Base-by-base conservation (phyloP, 139 green algal genomes). In the Coelastrella sp. region DNA sequence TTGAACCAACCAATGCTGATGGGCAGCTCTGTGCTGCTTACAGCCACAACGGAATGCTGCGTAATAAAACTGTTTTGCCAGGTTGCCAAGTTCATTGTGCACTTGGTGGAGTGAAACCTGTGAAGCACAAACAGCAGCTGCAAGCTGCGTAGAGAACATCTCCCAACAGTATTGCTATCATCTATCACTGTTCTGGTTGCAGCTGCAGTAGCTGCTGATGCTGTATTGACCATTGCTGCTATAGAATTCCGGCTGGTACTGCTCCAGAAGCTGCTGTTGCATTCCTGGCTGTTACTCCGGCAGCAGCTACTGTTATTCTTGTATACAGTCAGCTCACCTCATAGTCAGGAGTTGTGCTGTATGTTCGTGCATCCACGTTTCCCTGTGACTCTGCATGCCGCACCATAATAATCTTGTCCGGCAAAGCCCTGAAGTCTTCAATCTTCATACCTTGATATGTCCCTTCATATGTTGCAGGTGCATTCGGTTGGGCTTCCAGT, bases 401-500 rank as follows among this genome's bases (percentile, higher is more conserved):
- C 24, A 94, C 79, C 27, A 94, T 73, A 66, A 93, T 89, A 78
- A 94, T 91, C 87, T 87, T 89, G 19, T 91, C 84, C 0, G 92
- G 92, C 24, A 94, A 78, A 7, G 87, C 60, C 5, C 63, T 80
- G 27, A 87, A 91, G 49, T 87, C 87, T 14, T 86, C 87, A n/a
- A 91, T 24, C 9, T 80, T 76, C 87, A 91, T 91, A 63, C 56
- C 27, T 58, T 88, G 66, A 57, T 88, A 88, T 6, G 49, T 25
- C 65, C 84, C 84, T 7, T 60, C 81, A 59, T 75, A 58, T n/a
- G 12, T 61, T 25, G 82, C 17, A 61, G 65, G 74, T 15, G 24
- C 15, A 15, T 19, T 25, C 49, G 49, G 49, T 20, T 81, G n/a
- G 56, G 22, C 25, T 58, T 60, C 49, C 20, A 81, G 22, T 8